Percentiles rank a stretch among this genome's conserved stretches.
These are phyloP conservation scores for Zymoseptoria tritici DNA, from an alignment of 2,329 filamentous ascomycete species.

Conservation along the genomic window DNA sequence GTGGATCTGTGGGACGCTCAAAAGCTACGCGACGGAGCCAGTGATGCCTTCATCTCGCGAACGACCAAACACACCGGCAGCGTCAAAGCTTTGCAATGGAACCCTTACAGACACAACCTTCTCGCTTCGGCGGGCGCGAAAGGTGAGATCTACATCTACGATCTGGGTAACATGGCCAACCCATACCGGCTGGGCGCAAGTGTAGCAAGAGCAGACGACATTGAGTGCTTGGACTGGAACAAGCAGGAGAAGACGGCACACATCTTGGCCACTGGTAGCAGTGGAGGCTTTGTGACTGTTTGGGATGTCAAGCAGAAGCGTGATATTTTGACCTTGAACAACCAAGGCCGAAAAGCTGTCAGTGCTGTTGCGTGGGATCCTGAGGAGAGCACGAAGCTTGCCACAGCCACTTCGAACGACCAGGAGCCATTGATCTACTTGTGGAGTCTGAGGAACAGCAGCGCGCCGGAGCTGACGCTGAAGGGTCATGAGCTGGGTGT, in stretches of 20 bases:
- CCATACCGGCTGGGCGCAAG: conserved; percentile 83
- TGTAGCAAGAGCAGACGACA: conserved; percentile 84
- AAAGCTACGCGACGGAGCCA: conserved; percentile 45
- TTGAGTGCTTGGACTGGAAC: conserved; percentile 97
- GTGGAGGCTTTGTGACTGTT: conserved; percentile 90
- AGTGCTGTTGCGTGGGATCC: conserved; percentile 97
- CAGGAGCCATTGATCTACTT: conserved; percentile 79
- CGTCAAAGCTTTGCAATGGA: conserved; percentile 94
- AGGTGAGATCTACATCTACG: conserved; percentile 93
- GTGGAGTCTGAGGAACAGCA: conserved; percentile 94
- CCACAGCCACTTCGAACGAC: conserved; percentile 87
- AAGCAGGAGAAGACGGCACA: conserved; percentile 76
- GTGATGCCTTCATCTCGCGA: conserved; percentile 75
- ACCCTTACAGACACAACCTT: conserved; percentile 82
- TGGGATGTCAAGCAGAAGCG: conserved; percentile 99
- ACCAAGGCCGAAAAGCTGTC: conserved; percentile 78
- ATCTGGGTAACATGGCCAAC: conserved; percentile 80
- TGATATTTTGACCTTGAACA: conserved; percentile 89
- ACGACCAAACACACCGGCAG: conserved; percentile 85
- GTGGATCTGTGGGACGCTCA: conserved; percentile 90
- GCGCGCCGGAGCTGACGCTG: conserved; percentile 81
- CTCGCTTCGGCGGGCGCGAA: conserved; percentile 89
- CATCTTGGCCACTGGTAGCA: conserved; percentile 89
- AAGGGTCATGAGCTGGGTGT: conserved; percentile 92
- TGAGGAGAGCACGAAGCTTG: conserved; percentile 80